Evolutionary conservation across 768 basidiomycete genomes (phyloP).

Genomic region (Boletus coccyginus): DNA sequence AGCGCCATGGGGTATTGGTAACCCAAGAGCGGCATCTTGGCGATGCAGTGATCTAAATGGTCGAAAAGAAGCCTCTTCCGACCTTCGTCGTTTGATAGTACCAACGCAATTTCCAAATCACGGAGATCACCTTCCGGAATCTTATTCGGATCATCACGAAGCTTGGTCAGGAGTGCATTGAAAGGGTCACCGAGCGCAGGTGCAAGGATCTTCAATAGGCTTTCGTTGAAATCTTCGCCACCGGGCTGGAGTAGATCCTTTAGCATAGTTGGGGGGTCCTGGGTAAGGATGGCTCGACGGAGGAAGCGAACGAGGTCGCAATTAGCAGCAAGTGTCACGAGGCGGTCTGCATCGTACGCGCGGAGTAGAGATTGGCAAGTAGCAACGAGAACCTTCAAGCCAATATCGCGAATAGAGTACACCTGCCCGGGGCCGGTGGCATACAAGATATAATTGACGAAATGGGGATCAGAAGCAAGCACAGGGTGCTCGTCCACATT

Average conservation of each 20-base stretch:
- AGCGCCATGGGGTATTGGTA: slow-evolving; percentile 1
- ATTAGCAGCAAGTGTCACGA: not conserved
- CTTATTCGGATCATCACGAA: not conserved
- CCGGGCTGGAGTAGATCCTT: not conserved
- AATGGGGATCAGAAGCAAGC: not conserved
- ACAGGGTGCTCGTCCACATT: not conserved
- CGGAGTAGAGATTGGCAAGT: not conserved
- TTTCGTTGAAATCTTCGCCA: not conserved
- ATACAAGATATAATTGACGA: slow-evolving; percentile 3
- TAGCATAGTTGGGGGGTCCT: slow-evolving; percentile 6
- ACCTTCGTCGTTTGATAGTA: not conserved
- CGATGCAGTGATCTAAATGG: slow-evolving; percentile 1
- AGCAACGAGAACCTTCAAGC: not conserved
- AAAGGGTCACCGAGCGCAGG: slow-evolving; percentile 4
- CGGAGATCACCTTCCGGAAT: slow-evolving; percentile 4
- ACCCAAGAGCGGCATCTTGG: not conserved
- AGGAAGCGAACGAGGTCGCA: slow-evolving; percentile 2
- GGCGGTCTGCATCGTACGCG: not conserved
- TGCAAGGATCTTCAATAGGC: not conserved
- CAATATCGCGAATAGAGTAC: slow-evolving; percentile 1
- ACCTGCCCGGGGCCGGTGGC: not conserved
- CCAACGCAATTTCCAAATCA: slow-evolving; percentile 5
- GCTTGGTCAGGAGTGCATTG: not conserved
- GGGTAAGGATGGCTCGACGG: not conserved
- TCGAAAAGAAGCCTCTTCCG: not conserved